Percentiles rank a stretch among this genome's conserved stretches.
These are phyloP conservation scores for Cercospora sp. DNA, from an alignment of 2,329 filamentous ascomycete genomes.

Conservation along the genomic window DNA sequence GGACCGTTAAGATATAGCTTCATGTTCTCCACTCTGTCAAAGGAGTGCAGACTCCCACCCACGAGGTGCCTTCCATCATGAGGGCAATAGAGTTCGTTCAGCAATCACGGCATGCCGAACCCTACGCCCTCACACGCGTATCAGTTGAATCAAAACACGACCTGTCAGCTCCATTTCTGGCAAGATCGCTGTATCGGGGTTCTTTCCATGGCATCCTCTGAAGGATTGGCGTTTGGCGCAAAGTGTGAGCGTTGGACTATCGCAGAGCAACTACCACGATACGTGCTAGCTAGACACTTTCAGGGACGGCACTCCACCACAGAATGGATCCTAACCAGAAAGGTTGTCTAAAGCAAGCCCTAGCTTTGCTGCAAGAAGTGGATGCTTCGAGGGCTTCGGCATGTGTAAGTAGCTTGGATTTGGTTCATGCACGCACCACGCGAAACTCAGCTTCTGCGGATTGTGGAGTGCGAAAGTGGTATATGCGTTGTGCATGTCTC, in stretches of 20 bases:
- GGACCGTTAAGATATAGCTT: not conserved
- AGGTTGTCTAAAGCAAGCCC: not conserved
- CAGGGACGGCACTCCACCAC: not conserved
- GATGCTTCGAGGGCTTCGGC: slow-evolving; percentile 3
- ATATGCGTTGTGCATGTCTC: slow-evolving; percentile 1
- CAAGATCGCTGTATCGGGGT: slow-evolving; percentile 6
- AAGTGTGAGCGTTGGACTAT: slow-evolving; percentile 2
- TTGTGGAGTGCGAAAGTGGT: slow-evolving; percentile 3
- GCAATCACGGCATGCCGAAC: not conserved
- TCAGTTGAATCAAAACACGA: not conserved
- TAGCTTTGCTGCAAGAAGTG: not conserved
- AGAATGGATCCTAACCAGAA: not conserved
- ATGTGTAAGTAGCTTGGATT: not conserved
- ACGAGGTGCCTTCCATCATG: not conserved
- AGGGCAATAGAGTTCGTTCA: slow-evolving; percentile 8
- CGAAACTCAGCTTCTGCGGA: slow-evolving; percentile 9
- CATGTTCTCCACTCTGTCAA: not conserved
- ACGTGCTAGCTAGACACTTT: not conserved
- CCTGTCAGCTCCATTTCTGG: slow-evolving; percentile 1
- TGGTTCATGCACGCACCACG: slow-evolving; percentile 6
- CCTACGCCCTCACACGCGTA: not conserved
- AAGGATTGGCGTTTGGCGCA: not conserved
- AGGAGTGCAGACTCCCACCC: not conserved
- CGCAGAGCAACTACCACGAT: not conserved
- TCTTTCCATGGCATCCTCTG: not conserved